Evolutionary conservation across 257 asterid species (phyloP).

Genomic region (Plantago major): DNA sequence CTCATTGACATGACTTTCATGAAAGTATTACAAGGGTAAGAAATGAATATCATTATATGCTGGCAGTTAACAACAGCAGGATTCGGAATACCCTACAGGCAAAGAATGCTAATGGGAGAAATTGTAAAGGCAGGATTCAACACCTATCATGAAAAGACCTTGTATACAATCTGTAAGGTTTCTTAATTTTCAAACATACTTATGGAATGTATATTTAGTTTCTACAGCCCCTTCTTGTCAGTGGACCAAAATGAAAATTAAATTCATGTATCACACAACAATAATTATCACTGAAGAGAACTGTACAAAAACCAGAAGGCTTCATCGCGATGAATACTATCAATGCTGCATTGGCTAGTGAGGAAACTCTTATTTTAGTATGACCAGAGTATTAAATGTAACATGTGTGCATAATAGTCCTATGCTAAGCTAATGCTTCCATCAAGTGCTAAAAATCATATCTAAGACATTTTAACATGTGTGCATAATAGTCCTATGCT

Average conservation of each 20-base stretch:
- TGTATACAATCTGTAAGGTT: not conserved
- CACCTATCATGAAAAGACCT: not conserved
- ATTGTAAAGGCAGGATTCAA: not conserved
- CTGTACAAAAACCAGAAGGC: not conserved
- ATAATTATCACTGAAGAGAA: too few relatives aligned
- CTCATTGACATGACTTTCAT: not conserved
- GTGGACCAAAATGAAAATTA: too few relatives aligned
- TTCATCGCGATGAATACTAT: not conserved
- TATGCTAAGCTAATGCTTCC: conserved; percentile 11
- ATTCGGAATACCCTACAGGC: not conserved
- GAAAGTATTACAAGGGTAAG: too few relatives aligned
- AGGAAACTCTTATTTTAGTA: not conserved
- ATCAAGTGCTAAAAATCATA: conserved; percentile 11
- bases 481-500: conserved; percentile 3
- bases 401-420: not conserved
- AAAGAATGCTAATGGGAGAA: too few relatives aligned
- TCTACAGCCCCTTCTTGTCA: too few relatives aligned
- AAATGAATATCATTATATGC: not conserved
- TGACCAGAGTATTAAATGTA: not conserved
- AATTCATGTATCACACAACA: too few relatives aligned
- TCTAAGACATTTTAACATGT: not conserved
- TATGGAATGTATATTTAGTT: too few relatives aligned
- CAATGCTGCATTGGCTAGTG: conserved; percentile 1
- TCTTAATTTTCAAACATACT: not conserved
- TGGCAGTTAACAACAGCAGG: not conserved